Base-by-base conservation (phyloP, 345 rosid species). In the Bruguiera sexangula region DNA sequence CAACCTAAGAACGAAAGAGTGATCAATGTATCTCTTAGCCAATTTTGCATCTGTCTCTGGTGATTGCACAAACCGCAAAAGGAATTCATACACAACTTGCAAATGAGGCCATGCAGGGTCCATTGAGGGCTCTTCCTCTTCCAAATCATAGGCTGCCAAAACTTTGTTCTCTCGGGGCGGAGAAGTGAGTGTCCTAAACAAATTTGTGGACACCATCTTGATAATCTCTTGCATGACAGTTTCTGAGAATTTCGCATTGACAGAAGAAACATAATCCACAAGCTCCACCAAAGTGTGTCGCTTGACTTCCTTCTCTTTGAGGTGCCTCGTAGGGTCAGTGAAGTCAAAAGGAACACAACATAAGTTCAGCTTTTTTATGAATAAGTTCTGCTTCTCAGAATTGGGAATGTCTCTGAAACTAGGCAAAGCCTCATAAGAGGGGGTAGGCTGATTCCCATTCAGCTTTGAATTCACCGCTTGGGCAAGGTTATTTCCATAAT, bases 101-200 rank as follows among this genome's bases (percentile, higher is more conserved):
- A 86, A 76, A 78, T 89, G 97, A 73, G 91, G 81, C 95, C 93
- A 91, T 70, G 95, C 86, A 18, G 95, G 95, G 70, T 91, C 97
- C 83, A 89, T 62, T 0, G 86, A 82, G 58, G 91, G 95, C 63
- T 91, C 97, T 48, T 89, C 97, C 26, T 91, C 97, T 34, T 91
- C 97, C 76, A 87, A 66, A 76, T 91, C 97, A 66, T 84, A 86
- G 68, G 85, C 85, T 69, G 89, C 93, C 46, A 87, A 71, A 69
- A 78, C 75, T 72, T 86, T 89, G 76, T 71, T 83, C 79, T 89
- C 93, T 30, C 83, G 86, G 60, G 88, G 86, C 8, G 86, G 86
- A 36, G 89, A 81, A 75, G 89, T 80, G 50, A 86, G 85, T 0
- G 84, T 83, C 73, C 39, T 19, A 15, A 60, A 60, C 63, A 60